A percentile compares a stretch with the other conserved stretches of the same genome.
phyloP scores from a whole-genome alignment of 495 filamentous ascomycete genomes.

The Annulohypoxylon maeteangense region DNA sequence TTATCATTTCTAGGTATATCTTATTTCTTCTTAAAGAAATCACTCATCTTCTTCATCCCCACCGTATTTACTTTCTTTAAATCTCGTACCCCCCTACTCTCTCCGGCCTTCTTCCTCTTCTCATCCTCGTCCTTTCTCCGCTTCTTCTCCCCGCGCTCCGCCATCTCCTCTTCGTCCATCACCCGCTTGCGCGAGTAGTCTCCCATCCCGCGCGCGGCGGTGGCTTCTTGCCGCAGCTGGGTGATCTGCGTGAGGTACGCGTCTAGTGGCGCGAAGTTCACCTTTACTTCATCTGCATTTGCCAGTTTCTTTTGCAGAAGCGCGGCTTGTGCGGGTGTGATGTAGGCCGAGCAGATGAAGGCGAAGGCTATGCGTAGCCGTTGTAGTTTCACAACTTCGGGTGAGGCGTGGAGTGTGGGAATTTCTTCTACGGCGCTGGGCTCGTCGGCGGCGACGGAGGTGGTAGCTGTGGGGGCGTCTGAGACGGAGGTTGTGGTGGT shows the following conservation, averaged over 20 bases:
- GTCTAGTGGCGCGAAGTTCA: conserved; percentile 77
- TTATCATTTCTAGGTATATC: neutral
- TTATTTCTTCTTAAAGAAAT: conserved; percentile 84
- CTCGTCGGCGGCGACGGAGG: conserved; percentile 49
- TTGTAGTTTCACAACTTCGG: conserved; percentile 68
- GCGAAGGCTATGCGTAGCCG: conserved; percentile 77
- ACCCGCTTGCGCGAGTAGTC: conserved; percentile 82
- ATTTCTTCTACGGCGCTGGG: conserved; percentile 45
- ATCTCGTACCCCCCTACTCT: conserved; percentile 78
- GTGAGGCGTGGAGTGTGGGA: conserved; percentile 60
- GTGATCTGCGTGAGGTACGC: conserved; percentile 71
- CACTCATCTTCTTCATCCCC: conserved; percentile 97
- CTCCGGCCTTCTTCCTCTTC: conserved; percentile 70
- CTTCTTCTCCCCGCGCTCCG: conserved; percentile 80
- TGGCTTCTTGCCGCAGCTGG: conserved; percentile 73
- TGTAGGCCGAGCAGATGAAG: conserved; percentile 81
- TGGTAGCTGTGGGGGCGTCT: conserved; percentile 57
- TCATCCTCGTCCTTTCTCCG: conserved; percentile 72
- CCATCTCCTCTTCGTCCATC: conserved; percentile 77
- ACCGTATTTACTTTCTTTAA: conserved; percentile 87
- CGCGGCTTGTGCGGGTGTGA: conserved; percentile 63
- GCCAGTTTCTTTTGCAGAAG: conserved; percentile 62
- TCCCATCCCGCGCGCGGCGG: conserved; percentile 69
- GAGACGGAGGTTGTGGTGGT: conserved; percentile 53
- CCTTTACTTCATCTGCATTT: conserved; percentile 40